Evolutionary conservation across 257 asterid species (phyloP).

Genomic region (Solanum commersonii): DNA sequence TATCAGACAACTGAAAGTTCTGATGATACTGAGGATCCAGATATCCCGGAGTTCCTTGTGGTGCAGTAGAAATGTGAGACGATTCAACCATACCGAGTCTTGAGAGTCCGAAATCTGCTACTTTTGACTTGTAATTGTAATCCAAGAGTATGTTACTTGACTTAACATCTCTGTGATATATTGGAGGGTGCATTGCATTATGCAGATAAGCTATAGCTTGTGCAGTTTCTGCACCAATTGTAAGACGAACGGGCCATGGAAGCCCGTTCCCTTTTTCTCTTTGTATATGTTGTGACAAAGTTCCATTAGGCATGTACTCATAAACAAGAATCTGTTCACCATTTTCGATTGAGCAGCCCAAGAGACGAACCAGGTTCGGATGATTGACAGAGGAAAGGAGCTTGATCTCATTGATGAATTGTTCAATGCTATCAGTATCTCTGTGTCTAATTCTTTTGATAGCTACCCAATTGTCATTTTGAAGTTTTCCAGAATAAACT

Average conservation of each 20-base stretch:
- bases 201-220: constrained; percentile 70
- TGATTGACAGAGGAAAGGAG: constrained; percentile 71
- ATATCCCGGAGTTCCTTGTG: constrained; percentile 95
- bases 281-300: constrained; percentile 60
- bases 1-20: constrained; percentile 84
- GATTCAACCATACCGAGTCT: constrained; percentile 49
- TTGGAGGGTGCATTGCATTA: constrained; percentile 60
- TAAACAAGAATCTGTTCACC: constrained; percentile 72
- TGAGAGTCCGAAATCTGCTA: constrained; percentile 76
- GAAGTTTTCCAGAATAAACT: constrained; percentile 57
- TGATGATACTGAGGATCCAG: constrained; percentile 93
- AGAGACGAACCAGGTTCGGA: constrained; percentile 65
- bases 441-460: constrained; percentile 44
- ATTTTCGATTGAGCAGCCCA: constrained; percentile 63
- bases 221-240: constrained; percentile 64
- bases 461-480: constrained; percentile 60
- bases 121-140: constrained; percentile 43
- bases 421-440: constrained; percentile 41
- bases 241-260: constrained; percentile 56
- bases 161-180: constrained; percentile 66
- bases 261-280: constrained; percentile 34
- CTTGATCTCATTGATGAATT: constrained; percentile 68
- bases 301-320: constrained; percentile 85
- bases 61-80: constrained; percentile 86
- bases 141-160: constrained; percentile 73